phyloP scores from a whole-genome alignment of 192 early-diverging fungal genomes.

The Paraglomus brasilianum region DNA sequence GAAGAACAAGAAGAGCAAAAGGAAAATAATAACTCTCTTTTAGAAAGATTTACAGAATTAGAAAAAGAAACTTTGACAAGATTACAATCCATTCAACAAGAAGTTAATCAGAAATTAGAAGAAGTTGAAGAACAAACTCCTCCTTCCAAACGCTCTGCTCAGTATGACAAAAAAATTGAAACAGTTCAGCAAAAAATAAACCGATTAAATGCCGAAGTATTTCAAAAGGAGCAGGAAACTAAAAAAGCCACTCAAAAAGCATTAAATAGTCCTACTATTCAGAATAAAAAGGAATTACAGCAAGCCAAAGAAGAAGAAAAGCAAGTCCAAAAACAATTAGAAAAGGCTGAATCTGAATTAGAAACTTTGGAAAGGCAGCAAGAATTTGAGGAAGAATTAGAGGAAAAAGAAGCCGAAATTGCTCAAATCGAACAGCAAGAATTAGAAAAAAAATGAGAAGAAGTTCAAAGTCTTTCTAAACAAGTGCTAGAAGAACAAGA shows the following conservation, averaged over 20 bases:
- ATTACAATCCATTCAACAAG: not conserved
- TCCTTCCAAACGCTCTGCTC: not conserved
- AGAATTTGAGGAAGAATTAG: conserved; percentile 6
- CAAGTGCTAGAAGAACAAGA: not conserved
- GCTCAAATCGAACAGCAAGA: not conserved
- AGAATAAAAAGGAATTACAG: not conserved
- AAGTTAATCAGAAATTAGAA: not conserved
- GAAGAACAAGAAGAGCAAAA: not conserved
- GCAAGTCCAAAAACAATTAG: conserved; percentile 1
- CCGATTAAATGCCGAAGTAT: too few relatives aligned
- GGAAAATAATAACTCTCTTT: not conserved
- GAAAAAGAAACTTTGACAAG: too few relatives aligned
- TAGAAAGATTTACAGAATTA: not conserved
- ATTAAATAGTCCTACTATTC: not conserved
- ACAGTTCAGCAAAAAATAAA: not conserved
- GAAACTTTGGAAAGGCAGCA: not conserved
- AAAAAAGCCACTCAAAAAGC: not conserved
- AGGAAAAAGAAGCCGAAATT: not conserved
- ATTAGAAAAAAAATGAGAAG: not conserved
- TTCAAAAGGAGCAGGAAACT: too few relatives aligned
- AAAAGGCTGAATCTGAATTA: conserved; percentile 9
- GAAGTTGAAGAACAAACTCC: conserved; percentile 10
- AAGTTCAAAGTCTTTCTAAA: not conserved
- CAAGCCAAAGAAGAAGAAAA: not conserved
- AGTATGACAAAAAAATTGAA: not conserved